Conservation (phyloP, 2,329 filamentous ascomycete species). For the Talaromyces islandicus region DNA sequence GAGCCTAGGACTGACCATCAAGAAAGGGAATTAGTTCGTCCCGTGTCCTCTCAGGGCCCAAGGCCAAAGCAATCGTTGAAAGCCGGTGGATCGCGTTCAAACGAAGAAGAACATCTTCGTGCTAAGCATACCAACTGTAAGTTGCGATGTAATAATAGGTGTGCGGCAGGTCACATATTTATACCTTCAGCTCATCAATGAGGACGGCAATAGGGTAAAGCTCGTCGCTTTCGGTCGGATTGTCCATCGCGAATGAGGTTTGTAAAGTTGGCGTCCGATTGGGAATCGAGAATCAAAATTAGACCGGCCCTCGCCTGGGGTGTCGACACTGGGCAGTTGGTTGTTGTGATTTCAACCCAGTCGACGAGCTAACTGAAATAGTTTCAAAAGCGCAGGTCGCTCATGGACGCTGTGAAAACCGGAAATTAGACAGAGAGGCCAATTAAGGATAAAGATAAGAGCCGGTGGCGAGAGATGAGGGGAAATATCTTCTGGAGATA, state of each 20-base stretch:
- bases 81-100: conserved; percentile 98
- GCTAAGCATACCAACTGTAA: conserved; percentile 49
- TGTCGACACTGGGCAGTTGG: conserved; percentile 21
- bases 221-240: conserved; percentile 88
- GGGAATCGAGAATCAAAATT: conserved; percentile 20
- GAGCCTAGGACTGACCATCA: conserved; percentile 65
- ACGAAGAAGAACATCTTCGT: conserved; percentile 96
- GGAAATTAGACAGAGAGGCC: conserved; percentile 14
- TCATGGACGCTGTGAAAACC: conserved; percentile 15
- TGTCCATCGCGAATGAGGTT: conserved; percentile 67
- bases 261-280: conserved; percentile 17
- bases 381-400: conserved; percentile 15
- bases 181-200: conserved; percentile 98
- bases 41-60: conserved; percentile 92
- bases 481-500: conserved; percentile 19
- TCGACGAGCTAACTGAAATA: conserved; percentile 19
- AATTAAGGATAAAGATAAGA: conserved; percentile 8
- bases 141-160: conserved; percentile 13
- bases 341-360: conserved; percentile 17
- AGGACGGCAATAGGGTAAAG: conserved; percentile 99
- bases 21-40: conserved; percentile 98
- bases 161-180: conserved; percentile 18
- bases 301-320: conserved; percentile 26
- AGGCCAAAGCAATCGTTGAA: conserved; percentile 92
- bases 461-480: not conserved